Conservation (phyloP, 2,329 filamentous ascomycete genomes). For the Aurifilum marmelostoma region DNA sequence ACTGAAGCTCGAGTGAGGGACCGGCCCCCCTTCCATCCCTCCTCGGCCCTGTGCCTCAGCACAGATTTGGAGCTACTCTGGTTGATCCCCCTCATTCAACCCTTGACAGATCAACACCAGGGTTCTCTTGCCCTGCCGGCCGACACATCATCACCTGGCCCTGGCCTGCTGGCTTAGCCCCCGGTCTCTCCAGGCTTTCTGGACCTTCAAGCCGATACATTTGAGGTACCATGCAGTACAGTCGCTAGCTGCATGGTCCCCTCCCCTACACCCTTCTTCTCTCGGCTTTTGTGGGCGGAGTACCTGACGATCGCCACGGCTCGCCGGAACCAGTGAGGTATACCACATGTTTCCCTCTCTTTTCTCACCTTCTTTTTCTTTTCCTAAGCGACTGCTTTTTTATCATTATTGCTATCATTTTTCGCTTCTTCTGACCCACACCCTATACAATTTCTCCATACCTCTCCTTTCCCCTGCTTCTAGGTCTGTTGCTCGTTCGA, state of each 20-base stretch:
- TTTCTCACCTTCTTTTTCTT: neutral
- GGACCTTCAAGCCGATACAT: constrained; percentile 20
- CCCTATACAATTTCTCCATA: neutral
- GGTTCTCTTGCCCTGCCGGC: constrained; percentile 4
- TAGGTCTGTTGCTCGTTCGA: neutral
- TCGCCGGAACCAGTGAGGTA: constrained; percentile 12
- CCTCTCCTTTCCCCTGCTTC: neutral
- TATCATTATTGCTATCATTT: neutral
- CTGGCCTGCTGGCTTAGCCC: constrained; percentile 3
- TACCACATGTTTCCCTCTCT: constrained; percentile 3
- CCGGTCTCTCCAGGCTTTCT: constrained; percentile 8
- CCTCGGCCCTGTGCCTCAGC: too few relatives aligned
- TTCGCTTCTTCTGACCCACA: neutral
- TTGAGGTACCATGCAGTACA: constrained; percentile 12
- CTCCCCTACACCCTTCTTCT: neutral
- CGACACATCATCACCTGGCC: neutral
- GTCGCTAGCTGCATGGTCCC: neutral
- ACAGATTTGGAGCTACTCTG: neutral
- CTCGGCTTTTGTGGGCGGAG: neutral
- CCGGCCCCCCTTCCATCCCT: too few relatives aligned
- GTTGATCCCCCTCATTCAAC: constrained; percentile 18
- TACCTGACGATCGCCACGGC: constrained; percentile 14
- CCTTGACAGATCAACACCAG: constrained; percentile 13
- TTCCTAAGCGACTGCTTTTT: neutral
- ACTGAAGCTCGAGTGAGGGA: neutral